Percentiles rank a stretch among this genome's conserved stretches.
Conservation (phyloP, 495 filamentous ascomycete species). For the Aspergillus heteromorphus region DNA sequence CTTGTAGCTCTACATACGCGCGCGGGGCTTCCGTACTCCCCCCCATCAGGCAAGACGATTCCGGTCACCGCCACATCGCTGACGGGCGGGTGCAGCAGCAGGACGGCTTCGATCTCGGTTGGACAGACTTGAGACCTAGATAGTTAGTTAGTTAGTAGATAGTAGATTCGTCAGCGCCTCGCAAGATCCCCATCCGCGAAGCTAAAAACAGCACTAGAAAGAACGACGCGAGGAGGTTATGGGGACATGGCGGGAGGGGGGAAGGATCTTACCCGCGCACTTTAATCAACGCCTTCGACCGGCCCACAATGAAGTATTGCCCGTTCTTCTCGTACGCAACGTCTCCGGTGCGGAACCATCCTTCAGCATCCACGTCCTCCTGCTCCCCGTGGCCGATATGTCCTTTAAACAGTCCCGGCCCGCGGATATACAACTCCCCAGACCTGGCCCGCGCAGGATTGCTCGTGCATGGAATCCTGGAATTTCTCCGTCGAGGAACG, state of each 20-base stretch:
- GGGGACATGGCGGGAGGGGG: too few relatives aligned
- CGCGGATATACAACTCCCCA: slow-evolving; percentile 29
- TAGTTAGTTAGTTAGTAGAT: too few relatives aligned
- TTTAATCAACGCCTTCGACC: slow-evolving; percentile 36
- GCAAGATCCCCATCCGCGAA: background rate
- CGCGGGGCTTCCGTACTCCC: slow-evolving; percentile 5
- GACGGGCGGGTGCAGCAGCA: slow-evolving; percentile 34
- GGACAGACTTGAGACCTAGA: slow-evolving; percentile 43
- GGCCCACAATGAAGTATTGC: slow-evolving; percentile 42
- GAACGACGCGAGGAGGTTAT: too few relatives aligned
- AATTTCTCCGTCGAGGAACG: background rate
- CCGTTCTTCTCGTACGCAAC: slow-evolving; percentile 23
- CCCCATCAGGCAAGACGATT: slow-evolving; percentile 15
- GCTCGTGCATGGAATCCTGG: background rate
- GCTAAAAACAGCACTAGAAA: background rate
- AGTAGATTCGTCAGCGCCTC: too few relatives aligned
- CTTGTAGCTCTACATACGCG: slow-evolving; percentile 6
- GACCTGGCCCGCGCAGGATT: background rate
- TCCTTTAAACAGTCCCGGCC: slow-evolving; percentile 33
- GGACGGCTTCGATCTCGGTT: slow-evolving; percentile 44
- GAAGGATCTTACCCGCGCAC: slow-evolving; percentile 16
- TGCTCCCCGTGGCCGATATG: slow-evolving; percentile 39
- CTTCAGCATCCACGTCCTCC: slow-evolving; percentile 29
- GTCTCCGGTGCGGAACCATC: slow-evolving; percentile 45
- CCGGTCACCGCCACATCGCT: slow-evolving; percentile 41